phyloP scores from a whole-genome alignment of 73 alveolate species.

The Tetrahymena borealis region DNA sequence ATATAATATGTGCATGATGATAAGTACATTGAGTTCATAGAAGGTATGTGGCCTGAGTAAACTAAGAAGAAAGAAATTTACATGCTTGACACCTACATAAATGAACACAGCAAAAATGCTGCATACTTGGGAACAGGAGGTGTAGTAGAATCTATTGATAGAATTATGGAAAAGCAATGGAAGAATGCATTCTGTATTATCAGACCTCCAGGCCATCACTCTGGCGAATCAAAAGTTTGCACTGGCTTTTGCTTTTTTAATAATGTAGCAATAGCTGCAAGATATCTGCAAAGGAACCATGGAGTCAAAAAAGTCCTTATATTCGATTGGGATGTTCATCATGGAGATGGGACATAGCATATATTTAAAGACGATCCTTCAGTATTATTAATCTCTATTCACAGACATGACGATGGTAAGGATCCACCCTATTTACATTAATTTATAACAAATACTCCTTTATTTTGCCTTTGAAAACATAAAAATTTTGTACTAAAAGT shows the following conservation, averaged over 20 bases:
- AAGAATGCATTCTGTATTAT: slow-evolving; percentile 14
- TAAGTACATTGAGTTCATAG: neutral
- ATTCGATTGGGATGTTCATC: slow-evolving; percentile 99
- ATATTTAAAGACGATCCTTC: slow-evolving; percentile 79
- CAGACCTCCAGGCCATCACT: slow-evolving; percentile 99
- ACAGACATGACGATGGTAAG: slow-evolving; percentile 79
- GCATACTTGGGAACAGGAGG: slow-evolving; percentile 24
- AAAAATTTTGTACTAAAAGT: too few relatives aligned
- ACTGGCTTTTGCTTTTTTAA: slow-evolving; percentile 93
- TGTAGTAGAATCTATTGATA: slow-evolving; percentile 18
- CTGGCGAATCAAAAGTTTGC: slow-evolving; percentile 52
- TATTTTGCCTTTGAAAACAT: too few relatives aligned
- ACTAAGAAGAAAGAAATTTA: neutral
- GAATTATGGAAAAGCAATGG: slow-evolving; percentile 10
- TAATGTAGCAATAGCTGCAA: slow-evolving; percentile 94
- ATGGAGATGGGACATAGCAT: slow-evolving; percentile 97
- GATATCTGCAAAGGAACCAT: slow-evolving; percentile 59
- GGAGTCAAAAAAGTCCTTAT: slow-evolving; percentile 69
- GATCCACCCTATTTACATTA: slow-evolving; percentile 78
- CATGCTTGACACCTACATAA: slow-evolving; percentile 9
- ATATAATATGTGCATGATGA: neutral
- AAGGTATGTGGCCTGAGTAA: neutral
- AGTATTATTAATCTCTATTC: slow-evolving; percentile 85
- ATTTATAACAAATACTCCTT: too few relatives aligned
- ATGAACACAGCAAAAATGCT: neutral